These are phyloP conservation scores for Nephelium lappaceum DNA, from an alignment of 345 rosid genomes.

Conservation along the genomic window DNA sequence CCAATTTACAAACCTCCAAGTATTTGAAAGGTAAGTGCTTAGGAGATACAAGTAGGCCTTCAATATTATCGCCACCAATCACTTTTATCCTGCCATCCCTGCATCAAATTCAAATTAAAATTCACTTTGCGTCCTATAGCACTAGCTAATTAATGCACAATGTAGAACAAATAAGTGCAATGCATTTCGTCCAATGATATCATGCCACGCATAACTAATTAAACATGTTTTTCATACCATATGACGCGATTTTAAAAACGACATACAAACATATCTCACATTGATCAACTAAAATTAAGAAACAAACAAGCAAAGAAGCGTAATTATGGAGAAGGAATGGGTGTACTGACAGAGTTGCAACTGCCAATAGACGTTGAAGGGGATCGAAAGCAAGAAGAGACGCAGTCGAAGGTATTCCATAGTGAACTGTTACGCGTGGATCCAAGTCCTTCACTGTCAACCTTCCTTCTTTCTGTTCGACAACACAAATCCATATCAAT, in stretches of 20 bases:
- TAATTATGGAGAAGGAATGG: not conserved
- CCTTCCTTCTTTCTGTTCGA: conserved; percentile 31
- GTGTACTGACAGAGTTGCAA: conserved; percentile 74
- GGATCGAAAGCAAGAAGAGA: conserved; percentile 82
- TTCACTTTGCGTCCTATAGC: not conserved
- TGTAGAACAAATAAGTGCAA: not conserved
- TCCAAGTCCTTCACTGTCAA: conserved; percentile 48
- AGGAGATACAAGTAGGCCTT: conserved; percentile 76
- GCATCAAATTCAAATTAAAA: not conserved
- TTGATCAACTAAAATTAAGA: not conserved
- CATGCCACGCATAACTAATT: not conserved
- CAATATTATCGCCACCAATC: conserved; percentile 74
- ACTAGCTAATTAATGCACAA: not conserved
- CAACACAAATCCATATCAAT: not conserved
- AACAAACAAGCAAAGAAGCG: not conserved
- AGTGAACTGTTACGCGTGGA: conserved; percentile 59
- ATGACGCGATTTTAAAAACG: not conserved
- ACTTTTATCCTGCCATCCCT: conserved; percentile 96
- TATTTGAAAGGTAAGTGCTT: conserved; percentile 68
- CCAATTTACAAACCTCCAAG: conserved; percentile 58
- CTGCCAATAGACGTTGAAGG: conserved; percentile 74
- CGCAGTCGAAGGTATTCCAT: conserved; percentile 81
- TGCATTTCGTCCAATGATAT: not conserved
- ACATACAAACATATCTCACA: not conserved
- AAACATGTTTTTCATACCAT: not conserved